Evolutionary conservation across 208 protist species (phyloP), one percentile per base, ranked within the genome.

Genomic region (Leptomonas pyrrhocoris): DNA sequence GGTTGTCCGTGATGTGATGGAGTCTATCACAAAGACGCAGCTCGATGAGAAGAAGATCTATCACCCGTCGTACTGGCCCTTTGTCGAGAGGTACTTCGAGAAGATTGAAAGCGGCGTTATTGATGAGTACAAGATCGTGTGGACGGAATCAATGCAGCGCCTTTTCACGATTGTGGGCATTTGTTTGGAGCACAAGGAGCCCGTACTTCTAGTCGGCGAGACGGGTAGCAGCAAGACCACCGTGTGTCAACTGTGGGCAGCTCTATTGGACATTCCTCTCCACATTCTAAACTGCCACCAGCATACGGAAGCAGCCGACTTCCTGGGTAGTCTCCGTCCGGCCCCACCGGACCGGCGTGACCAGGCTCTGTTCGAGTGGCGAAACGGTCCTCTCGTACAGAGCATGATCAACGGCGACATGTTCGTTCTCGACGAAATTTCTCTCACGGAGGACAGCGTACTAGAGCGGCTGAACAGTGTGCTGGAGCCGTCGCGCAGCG

Each of bases 401-500:
- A 95, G 98, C 61, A 99, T 99, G 98, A 79, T 96, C 11, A 36
- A 90, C n/a, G 99, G 99, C 30, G 79, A 99, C 67, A 79, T 99
- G 36, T 97, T 99, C 61, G 82, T 99, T 9, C 92, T 99, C 38
- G 99, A 99, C 85, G 99, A 99, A 85, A 99, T 99, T 61, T 99
- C 98, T 6, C 89, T 99, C 3, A 99, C 99, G 7, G 98, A 99
- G 61, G 99, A 99, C 83, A 97, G 98, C 15, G 99, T 99, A 21
- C 83, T 99, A 21, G 99, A 99, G 85, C 83, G 99, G 30, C 80
- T 99, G 19, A 99, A 99, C 90, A 98, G 95, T 73, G 99, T 99
- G 2, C 90, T 99, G 5, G 99, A 99, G 82, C 94, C 98, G 12
- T 85, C 77, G 19, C 85, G 99, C 46, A 85, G 89, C 36, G 80